phyloP scores from a whole-genome alignment of 768 basidiomycete species.

The Porphyrellus cyaneotinctus region DNA sequence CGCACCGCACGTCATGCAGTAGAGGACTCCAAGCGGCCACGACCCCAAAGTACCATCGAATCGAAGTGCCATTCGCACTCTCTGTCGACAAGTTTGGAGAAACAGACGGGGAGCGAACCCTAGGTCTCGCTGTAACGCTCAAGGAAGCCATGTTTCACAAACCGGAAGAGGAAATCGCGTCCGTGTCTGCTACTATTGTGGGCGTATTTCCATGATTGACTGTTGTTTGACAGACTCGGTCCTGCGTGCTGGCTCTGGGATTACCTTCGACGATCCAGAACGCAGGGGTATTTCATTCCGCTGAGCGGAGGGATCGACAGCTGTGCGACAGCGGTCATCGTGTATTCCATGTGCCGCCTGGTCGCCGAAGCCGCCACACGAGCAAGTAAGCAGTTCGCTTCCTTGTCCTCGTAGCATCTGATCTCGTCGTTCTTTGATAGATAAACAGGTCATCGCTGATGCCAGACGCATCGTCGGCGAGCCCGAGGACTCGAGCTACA shows the following conservation, averaged over 20 bases:
- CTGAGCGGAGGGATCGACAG: conserved; percentile 96
- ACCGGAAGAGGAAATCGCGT: conserved; percentile 99
- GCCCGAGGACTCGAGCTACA: conserved; percentile 71
- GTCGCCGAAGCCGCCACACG: conserved; percentile 73
- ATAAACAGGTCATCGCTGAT: conserved; percentile 84
- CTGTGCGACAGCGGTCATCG: conserved; percentile 94
- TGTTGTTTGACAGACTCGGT: conserved; percentile 59
- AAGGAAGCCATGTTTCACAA: conserved; percentile 53
- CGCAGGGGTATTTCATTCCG: conserved; percentile 93
- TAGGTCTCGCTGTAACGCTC: conserved; percentile 45
- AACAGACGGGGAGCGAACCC: conserved; percentile 47
- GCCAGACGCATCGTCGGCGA: conserved; percentile 88
- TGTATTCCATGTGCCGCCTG: conserved; percentile 93
- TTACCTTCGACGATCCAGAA: conserved; percentile 89
- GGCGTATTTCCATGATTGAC: neutral
- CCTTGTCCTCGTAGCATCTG: neutral
- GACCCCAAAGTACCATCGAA: conserved; percentile 71
- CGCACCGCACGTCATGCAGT: conserved; percentile 80
- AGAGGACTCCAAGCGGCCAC: conserved; percentile 86
- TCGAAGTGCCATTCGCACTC: conserved; percentile 77
- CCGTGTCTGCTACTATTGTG: conserved; percentile 24
- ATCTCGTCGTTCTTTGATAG: conserved; percentile 33
- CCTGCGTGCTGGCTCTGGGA: conserved; percentile 99
- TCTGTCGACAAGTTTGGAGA: conserved; percentile 72
- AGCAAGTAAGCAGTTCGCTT: conserved; percentile 51